phyloP scores from a whole-genome alignment of 1,284 basidiomycete genomes.

The Thelephora terrestris region DNA sequence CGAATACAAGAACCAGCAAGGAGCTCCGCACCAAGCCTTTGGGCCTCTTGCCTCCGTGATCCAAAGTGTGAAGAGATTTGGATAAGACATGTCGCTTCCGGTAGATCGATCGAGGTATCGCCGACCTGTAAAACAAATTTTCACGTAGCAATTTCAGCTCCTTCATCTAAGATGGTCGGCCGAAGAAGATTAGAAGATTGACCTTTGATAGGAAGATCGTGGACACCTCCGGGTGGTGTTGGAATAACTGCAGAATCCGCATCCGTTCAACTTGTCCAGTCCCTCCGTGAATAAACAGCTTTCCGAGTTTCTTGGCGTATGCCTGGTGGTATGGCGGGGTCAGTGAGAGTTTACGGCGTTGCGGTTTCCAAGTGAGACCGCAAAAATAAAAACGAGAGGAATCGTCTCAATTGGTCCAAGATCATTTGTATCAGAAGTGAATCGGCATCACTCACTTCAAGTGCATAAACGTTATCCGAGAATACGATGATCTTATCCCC shows the following conservation, averaged over 20 bases:
- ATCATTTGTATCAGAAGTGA: background rate
- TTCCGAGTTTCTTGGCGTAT: slow-evolving; percentile 90
- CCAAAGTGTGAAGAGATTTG: slow-evolving; percentile 99
- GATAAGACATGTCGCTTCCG: slow-evolving; percentile 98
- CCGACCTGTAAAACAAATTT: slow-evolving; percentile 58
- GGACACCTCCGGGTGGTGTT: slow-evolving; percentile 92
- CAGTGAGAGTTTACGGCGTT: background rate
- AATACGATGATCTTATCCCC: slow-evolving; percentile 99
- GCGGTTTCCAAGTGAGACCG: too few species aligned
- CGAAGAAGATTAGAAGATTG: slow-evolving; percentile 10
- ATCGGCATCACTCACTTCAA: slow-evolving; percentile 60
- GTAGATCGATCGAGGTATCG: slow-evolving; percentile 98
- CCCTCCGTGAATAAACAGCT: slow-evolving; percentile 94
- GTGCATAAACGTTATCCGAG: slow-evolving; percentile 95
- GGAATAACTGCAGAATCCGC: slow-evolving; percentile 91
- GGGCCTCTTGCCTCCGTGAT: slow-evolving; percentile 95
- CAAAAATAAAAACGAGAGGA: background rate
- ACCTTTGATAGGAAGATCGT: slow-evolving; percentile 99
- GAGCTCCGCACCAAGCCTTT: slow-evolving; percentile 73
- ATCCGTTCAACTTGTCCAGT: slow-evolving; percentile 95
- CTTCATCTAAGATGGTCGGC: slow-evolving; percentile 1
- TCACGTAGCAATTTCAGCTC: background rate
- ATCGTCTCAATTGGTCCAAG: background rate
- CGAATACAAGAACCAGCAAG: background rate
- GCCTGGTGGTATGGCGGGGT: slow-evolving; percentile 40